Evolutionary conservation across 495 filamentous ascomycete species (phyloP), one percentile per base, ranked within the genome.

Genomic region (Friedmanniomyces endolithicus): DNA sequence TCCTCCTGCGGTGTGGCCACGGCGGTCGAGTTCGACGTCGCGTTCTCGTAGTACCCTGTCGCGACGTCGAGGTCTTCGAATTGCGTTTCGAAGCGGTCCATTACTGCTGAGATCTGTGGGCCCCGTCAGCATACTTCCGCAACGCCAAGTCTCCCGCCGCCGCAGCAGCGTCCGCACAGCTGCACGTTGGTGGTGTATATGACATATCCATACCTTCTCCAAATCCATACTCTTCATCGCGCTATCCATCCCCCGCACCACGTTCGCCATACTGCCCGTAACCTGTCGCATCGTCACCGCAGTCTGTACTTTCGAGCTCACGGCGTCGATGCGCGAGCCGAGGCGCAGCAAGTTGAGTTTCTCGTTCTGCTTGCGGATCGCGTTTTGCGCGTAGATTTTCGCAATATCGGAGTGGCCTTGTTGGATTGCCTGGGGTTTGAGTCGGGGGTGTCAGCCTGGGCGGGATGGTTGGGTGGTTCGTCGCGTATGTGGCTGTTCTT

Each of bases 61-160:
- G 78, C 80, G 60, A 90, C 85, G 66, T 88, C 86, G 54, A 90
- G 80, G 61, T 90, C 85, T 63, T 90, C 86, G 71, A 88, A 88
- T 68, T 90, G 86, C 43, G 77, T 75, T 67, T 87, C 83, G 74
- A 87, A 89, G 62, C 82, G 80, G 64, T 90, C 86, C 74, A 90
- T 88, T 48, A 68, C 58, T 29, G 73, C 73, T 22, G 76, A 78
- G 52, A 81, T 81, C 72, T 78, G 48, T 19, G 23, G 9, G 24
- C 11, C 33, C 1, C 17, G 35, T 48, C 33, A 44, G 17, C 41
- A 25, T 9, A 9, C 27, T 31, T 9, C 9, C 9, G 9, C 27
- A 31, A 55, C 24, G 16, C 33, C 33, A 35, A 7, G 11, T 9
- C 11, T 48, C 46, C 46, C 11, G 46, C 46, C 11, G 19, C 11